Conservation (phyloP, 768 basidiomycete species). For the Russula brevipes region DNA sequence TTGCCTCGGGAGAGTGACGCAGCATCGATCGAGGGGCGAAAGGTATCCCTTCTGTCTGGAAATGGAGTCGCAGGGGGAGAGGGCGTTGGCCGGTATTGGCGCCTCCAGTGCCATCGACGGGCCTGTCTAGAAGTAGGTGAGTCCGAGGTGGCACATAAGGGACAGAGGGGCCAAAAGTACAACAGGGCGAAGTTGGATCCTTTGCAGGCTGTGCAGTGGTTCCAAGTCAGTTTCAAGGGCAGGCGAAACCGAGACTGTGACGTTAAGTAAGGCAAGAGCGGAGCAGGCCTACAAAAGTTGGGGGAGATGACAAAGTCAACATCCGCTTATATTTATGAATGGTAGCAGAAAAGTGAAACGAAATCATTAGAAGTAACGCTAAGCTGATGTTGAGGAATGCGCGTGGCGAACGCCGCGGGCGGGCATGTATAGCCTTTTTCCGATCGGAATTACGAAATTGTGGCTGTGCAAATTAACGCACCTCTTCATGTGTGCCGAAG, state of each 20-base stretch:
- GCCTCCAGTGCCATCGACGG: neutral
- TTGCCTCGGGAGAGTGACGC: neutral
- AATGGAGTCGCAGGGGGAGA: neutral
- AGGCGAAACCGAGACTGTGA: conserved; percentile 43
- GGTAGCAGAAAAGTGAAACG: conserved; percentile 1
- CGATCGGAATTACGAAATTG: conserved; percentile 6
- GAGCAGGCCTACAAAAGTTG: conserved; percentile 44
- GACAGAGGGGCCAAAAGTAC: neutral
- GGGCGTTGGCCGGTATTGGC: conserved; percentile 5
- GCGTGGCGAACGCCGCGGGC: conserved; percentile 13
- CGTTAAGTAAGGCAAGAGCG: conserved; percentile 48
- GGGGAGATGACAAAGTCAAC: conserved; percentile 7
- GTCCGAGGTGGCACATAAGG: neutral
- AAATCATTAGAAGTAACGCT: neutral
- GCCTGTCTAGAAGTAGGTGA: conserved; percentile 10
- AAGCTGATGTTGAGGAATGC: neutral
- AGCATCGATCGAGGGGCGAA: neutral
- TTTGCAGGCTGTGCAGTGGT: conserved; percentile 52
- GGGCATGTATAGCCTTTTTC: neutral
- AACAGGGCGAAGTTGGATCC: conserved; percentile 34
- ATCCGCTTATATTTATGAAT: conserved; percentile 21
- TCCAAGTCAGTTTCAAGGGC: conserved; percentile 62
- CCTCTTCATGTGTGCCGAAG: conserved; percentile 57
- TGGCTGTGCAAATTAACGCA: conserved; percentile 34
- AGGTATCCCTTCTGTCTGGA: neutral